Evolutionary conservation across 2,329 filamentous ascomycete species (phyloP).

Genomic region (Clarireedia sp.): DNA sequence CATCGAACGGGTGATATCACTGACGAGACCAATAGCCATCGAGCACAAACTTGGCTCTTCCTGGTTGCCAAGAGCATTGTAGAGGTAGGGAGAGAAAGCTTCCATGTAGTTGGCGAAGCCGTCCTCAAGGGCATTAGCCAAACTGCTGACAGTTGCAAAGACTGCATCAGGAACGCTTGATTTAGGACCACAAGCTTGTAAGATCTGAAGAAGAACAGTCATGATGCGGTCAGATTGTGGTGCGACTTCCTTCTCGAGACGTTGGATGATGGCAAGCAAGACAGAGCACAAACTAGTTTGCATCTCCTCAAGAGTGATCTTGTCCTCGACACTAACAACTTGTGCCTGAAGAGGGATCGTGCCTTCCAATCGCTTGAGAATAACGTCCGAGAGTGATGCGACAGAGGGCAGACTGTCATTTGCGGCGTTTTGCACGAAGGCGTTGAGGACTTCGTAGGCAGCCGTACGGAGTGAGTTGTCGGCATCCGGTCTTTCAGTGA

Average conservation of each 20-base stretch:
- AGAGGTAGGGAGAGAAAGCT: slow-evolving; percentile 82
- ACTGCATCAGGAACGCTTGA: slow-evolving; percentile 91
- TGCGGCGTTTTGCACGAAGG: slow-evolving; percentile 86
- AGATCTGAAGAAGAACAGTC: slow-evolving; percentile 74
- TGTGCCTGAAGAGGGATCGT: slow-evolving; percentile 85
- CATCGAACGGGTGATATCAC: slow-evolving; percentile 88
- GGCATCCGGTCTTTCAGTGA: slow-evolving; percentile 74
- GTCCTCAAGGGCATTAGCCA: slow-evolving; percentile 84
- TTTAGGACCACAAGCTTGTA: slow-evolving; percentile 70
- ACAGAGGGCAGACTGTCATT: slow-evolving; percentile 76
- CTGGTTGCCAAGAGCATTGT: slow-evolving; percentile 90
- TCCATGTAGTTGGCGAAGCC: slow-evolving; percentile 98
- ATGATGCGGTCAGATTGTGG: slow-evolving; percentile 92
- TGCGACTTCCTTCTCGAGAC: slow-evolving; percentile 82
- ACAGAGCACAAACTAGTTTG: slow-evolving; percentile 93
- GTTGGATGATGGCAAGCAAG: slow-evolving; percentile 81
- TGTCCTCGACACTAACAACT: slow-evolving; percentile 94
- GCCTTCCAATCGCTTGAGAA: slow-evolving; percentile 84
- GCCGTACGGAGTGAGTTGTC: slow-evolving; percentile 90
- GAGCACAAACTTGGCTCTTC: slow-evolving; percentile 91
- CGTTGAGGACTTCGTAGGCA: slow-evolving; percentile 92
- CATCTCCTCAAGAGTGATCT: slow-evolving; percentile 92
- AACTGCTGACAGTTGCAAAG: slow-evolving; percentile 85
- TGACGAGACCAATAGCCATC: slow-evolving; percentile 95
- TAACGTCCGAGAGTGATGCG: slow-evolving; percentile 75